Percentiles rank a stretch among this genome's conserved stretches.
Evolutionary conservation across 2,329 filamentous ascomycete genomes (phyloP).

Genomic region (Xylariaceae sp.): DNA sequence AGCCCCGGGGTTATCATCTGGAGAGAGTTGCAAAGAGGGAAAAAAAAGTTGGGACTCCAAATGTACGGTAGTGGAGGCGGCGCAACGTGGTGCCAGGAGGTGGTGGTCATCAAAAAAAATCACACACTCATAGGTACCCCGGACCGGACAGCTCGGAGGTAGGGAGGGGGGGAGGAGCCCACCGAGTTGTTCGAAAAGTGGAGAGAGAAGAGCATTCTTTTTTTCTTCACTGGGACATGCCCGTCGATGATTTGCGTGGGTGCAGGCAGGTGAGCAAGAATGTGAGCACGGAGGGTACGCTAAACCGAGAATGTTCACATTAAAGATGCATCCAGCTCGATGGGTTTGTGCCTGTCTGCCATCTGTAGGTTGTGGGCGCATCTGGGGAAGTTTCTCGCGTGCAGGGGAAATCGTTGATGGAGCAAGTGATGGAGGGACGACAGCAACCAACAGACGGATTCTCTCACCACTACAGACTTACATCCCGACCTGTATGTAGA

Average conservation of each 20-base stretch:
- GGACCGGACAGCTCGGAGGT: background rate
- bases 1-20: background rate
- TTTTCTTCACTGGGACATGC: no score
- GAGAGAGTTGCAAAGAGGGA: background rate
- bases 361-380: conserved; percentile 9
- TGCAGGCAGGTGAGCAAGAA: no score
- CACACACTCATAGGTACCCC: background rate
- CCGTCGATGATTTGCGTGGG: no score
- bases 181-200: background rate
- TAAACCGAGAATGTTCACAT: background rate
- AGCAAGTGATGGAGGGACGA: background rate
- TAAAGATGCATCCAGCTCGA: conserved; percentile 6
- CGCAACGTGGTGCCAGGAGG: background rate
- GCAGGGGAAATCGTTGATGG: background rate
- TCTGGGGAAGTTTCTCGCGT: conserved; percentile 31
- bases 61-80: background rate
- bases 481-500: no score
- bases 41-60: background rate
- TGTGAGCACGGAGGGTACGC: background rate
- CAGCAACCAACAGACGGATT: no score
- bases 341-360: background rate
- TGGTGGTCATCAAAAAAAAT: background rate
- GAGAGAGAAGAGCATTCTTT: no score
- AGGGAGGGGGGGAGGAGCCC: background rate
- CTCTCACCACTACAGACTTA: no score